Base-by-base conservation (phyloP, 108 stramenopile species). In the Tribonema minus region DNA sequence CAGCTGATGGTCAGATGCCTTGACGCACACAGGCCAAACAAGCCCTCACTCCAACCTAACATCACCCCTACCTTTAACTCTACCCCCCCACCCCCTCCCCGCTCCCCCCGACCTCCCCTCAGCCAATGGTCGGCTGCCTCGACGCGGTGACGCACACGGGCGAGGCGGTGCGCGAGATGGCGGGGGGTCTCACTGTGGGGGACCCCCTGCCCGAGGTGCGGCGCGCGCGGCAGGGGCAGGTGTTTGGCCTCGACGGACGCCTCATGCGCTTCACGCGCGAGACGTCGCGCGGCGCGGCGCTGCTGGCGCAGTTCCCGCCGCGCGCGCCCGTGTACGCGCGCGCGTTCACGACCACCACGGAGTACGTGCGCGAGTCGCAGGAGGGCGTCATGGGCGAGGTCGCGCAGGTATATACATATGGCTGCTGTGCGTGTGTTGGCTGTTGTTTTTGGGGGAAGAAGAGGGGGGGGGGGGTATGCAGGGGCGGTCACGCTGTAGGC, bases 131-230 rank as follows among this genome's bases (percentile, higher is more conserved):
- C 15, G 83, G 83, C 29, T 79, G 77, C 15, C 76, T 83, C 37
- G 83, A 83, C 65, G 83, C 83, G 9, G 82, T 83, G 7, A 76
- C 83, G 0, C 83, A 83, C 68, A 78, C 83, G 4, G 80, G 80
- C 7, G 83, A 83, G 61, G 83, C 77, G 23, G 61, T 83, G 31
- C 26, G 83, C 28, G 81, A 81, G 62, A 72, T 82, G 66, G 81
- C 81, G 31, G 77, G 77, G 2, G 77, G 46, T 9, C 30, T 79
- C 15, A 58, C 77, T 0, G 33, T 27, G 23, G 59, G 67, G 2
- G 68, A 79, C 7, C 58, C 35, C 7, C 33, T 38, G 4, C 37
- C 29, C 32, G 41, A 37, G 34, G 68, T 68, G 0, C 67, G 59
- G 59, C 34, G 77, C 6, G n/a, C 58, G 29, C 46, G 77, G 0